Conservation (phyloP, 495 filamentous ascomycete genomes). For the Aspergillus sparsus region DNA sequence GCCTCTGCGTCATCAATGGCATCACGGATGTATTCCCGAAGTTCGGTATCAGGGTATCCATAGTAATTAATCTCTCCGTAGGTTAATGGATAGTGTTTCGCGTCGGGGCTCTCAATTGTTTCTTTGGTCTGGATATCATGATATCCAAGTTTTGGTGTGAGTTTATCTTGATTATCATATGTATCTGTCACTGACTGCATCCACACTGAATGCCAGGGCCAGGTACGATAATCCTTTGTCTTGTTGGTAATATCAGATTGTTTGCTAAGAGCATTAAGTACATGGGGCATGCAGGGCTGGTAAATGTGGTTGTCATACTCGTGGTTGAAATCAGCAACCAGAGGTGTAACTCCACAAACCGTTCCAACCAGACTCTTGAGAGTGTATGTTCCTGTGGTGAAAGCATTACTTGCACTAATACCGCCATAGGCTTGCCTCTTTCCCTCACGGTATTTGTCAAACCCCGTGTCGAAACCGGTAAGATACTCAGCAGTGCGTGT, state of each 20-base stretch:
- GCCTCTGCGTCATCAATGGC: conserved; percentile 46
- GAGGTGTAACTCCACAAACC: conserved; percentile 49
- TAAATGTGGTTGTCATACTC: conserved; percentile 52
- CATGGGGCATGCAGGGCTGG: conserved; percentile 50
- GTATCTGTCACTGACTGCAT: conserved; percentile 53
- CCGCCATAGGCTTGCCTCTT: conserved; percentile 35
- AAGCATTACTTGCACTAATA: conserved; percentile 44
- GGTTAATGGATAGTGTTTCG: conserved; percentile 41
- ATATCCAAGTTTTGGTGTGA: conserved; percentile 46
- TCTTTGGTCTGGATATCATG: conserved; percentile 43
- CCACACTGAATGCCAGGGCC: conserved; percentile 49
- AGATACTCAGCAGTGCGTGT: conserved; percentile 45
- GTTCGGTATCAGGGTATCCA: conserved; percentile 48
- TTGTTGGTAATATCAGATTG: conserved; percentile 29
- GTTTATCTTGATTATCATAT: conserved; percentile 47
- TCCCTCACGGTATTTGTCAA: conserved; percentile 29
- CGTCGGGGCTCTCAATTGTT: conserved; percentile 37
- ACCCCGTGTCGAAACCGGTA: conserved; percentile 45
- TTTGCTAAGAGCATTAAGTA: conserved; percentile 43
- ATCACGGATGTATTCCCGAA: conserved; percentile 50
- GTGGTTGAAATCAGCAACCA: conserved; percentile 52
- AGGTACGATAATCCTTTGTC: conserved; percentile 30
- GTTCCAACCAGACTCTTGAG: conserved; percentile 49
- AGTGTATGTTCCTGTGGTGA: conserved; percentile 50
- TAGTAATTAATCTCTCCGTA: conserved; percentile 51